Conservation (phyloP, 1,284 basidiomycete species). For the Hemileccinum hortonii region DNA sequence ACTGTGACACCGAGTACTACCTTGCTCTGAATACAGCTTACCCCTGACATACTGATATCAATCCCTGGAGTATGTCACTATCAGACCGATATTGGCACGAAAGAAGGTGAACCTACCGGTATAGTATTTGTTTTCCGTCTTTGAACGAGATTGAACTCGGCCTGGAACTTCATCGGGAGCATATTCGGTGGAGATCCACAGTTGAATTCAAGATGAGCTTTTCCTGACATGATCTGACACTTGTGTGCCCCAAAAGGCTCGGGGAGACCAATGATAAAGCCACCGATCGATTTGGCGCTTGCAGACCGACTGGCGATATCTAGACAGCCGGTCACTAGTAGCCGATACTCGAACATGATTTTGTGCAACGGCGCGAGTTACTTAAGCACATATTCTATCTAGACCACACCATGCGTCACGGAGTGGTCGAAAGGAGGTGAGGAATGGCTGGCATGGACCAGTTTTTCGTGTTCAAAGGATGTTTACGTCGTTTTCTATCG, state of each 20-base stretch:
- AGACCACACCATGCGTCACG: slow-evolving; percentile 5
- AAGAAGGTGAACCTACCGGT: slow-evolving; percentile 45
- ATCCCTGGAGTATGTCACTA: slow-evolving; percentile 47
- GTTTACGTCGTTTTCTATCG: slow-evolving; percentile 84
- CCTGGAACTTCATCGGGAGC: slow-evolving; percentile 44
- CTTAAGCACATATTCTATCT: slow-evolving; percentile 84
- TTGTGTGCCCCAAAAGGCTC: too few species aligned
- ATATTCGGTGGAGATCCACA: neutral
- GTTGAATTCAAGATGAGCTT: too few species aligned
- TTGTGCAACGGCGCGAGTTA: slow-evolving; percentile 85
- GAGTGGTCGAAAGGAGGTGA: slow-evolving; percentile 10
- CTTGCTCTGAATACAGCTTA: slow-evolving; percentile 10
- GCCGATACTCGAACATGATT: slow-evolving; percentile 79
- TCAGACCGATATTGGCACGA: neutral
- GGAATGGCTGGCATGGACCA: slow-evolving; percentile 69
- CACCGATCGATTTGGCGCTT: slow-evolving; percentile 83
- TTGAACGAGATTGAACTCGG: slow-evolving; percentile 89
- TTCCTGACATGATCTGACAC: too few species aligned
- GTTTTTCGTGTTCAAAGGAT: slow-evolving; percentile 82
- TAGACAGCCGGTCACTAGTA: slow-evolving; percentile 86
- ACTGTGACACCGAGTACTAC: neutral
- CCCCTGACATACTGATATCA: slow-evolving; percentile 88
- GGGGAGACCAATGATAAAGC: too few species aligned
- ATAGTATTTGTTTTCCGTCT: slow-evolving; percentile 77
- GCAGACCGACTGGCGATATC: slow-evolving; percentile 86